phyloP scores from a whole-genome alignment of 208 protist species.

The Trypanosoma boissoni region DNA sequence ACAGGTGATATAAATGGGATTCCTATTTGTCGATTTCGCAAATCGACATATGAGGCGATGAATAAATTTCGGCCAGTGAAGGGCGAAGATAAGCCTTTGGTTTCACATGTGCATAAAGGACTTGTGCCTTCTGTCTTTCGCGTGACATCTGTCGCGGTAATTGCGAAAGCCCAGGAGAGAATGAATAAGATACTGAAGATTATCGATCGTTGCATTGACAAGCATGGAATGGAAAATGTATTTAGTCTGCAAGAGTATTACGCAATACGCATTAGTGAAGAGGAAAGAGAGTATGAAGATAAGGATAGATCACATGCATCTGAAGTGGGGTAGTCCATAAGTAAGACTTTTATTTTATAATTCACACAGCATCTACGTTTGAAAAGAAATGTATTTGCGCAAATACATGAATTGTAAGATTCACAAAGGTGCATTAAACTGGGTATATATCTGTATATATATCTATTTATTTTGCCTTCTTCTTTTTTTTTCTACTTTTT shows the following conservation, averaged over 20 bases:
- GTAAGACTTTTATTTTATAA: no score
- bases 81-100: constrained; percentile 28
- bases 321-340: no score
- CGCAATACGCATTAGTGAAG: constrained; percentile 54
- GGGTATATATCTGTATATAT: no score
- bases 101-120: constrained; percentile 27
- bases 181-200: constrained; percentile 64
- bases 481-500: no score
- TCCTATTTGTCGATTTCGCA: constrained; percentile 68
- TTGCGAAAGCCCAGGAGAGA: constrained; percentile 50
- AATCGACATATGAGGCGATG: constrained; percentile 49
- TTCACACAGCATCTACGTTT: no score
- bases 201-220: constrained; percentile 44
- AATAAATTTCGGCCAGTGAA: constrained; percentile 16
- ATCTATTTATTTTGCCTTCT: no score
- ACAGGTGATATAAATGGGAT: constrained; percentile 49
- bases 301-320: no score
- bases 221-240: constrained; percentile 38
- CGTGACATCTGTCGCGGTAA: constrained; percentile 40
- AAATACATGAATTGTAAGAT: no score
- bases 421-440: no score
- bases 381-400: no score
- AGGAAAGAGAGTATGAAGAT: no score
- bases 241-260: constrained; percentile 74
- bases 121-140: constrained; percentile 43